Evolutionary conservation across 2,329 filamentous ascomycete genomes (phyloP), one percentile per base, ranked within the genome.

Genomic region (Didymella pomorum): DNA sequence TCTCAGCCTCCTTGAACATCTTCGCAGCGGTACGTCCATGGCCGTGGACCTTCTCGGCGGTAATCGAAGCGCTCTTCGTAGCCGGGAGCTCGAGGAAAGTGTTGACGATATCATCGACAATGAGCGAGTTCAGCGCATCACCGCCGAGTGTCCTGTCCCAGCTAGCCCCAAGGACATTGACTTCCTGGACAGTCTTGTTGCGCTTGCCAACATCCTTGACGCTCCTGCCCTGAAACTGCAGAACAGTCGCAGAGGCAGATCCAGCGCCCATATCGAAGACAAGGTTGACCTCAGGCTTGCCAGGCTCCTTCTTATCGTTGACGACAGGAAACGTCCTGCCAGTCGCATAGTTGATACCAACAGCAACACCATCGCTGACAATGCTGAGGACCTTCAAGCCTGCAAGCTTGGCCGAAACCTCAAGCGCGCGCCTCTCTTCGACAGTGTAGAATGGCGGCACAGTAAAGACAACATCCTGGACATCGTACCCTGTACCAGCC

Each of bases 181-280:
- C 89, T 76, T 99, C 95, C 75, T 98, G 95, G 29, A 99, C 81
- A 1, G 93, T 97, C 86, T 98, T 98, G 83, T 97, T 98, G 82
- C 87, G 94, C 76, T 91, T 93, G 65, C 93, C 93, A 54, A 94
- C 80, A 69, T 97, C 94, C 83, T 98, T 99, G 62, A 98, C 89
- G 1, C 85, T 88, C 68, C 89, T 89, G 74, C 91, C 90, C 77
- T 97, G 93, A 80, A 99, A 97, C 70, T 89, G 90, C 74, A 99
- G 80, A 51, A 99, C 82, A 7, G 93, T 95, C 4, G 94, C 94
- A 69, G 92, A 96, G 29, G 94, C 91, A 44, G 92, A 97, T 4
- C 95, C 95, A 66, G 95, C 93, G 66, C 95, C 95, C 93, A 99
- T 98, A 75, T 99, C 95, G 73, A 95, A 99, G 28, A 99, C 87